Evolutionary conservation across 768 basidiomycete genomes (phyloP), one percentile per base, ranked within the genome.

Genomic region (Rubroboletus satanas): DNA sequence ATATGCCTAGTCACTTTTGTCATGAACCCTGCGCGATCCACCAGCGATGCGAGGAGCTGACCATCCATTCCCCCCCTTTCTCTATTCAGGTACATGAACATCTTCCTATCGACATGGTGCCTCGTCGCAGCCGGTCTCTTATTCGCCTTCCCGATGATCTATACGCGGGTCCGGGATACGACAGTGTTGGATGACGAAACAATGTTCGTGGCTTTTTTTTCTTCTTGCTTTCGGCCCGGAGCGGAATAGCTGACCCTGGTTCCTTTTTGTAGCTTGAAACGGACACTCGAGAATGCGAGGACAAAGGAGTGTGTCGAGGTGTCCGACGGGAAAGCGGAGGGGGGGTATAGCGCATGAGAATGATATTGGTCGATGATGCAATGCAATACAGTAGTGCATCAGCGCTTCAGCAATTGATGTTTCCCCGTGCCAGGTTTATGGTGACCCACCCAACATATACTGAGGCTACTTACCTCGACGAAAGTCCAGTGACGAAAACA

Each of bases 31-130:
- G 7, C 2, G 9, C 9, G n/a, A 41, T 41, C 12, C 21, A 3
- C 21, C 21, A 4, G 10, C 26, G 9, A 28, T 26, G 26, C 2
- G 7, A 44, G 42, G 8, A 8, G 6, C 12, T 44, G 26, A 44
- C 5, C 9, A 5, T 26, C 7, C 14, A 5, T 21, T 26, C 4
- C 6, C 9, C 15, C n/a, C 36, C 18, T 3, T 21, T 21, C 7
- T 45, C 6, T 15, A 1, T 46, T 48, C 55, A 73, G 71, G 10
- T 88, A 77, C 68, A 84, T 87, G 83, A 84, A 81, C 62, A 77
- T 90, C 28, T 87, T 89, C 62, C 58, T 84, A 49, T 85, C 85
- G 12, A 88, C 87, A 2, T 89, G 87, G 87, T 75, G 73, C 14
- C 74, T 89, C 11, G 80, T 88, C 36, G 79, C 78, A 39, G 81